Conservation (phyloP, 2,329 filamentous ascomycete species). For the Hypoxylon sp. region DNA sequence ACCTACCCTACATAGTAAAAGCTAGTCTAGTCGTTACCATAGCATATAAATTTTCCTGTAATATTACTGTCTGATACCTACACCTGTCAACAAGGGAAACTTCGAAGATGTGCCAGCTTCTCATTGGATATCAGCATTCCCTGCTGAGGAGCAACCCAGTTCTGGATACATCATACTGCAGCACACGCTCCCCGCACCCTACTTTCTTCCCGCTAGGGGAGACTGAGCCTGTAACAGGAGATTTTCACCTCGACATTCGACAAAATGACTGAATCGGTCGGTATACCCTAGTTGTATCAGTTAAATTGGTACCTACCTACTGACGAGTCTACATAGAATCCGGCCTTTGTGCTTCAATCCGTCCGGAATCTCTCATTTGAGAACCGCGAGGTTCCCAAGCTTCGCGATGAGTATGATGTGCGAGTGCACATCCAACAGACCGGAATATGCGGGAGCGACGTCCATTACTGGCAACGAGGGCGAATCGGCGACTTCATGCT, state of each 20-base stretch:
- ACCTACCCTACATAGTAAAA: constrained; percentile 28
- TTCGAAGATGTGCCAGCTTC: neutral
- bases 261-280: constrained; percentile 1
- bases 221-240: neutral
- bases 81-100: neutral
- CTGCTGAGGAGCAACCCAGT: neutral
- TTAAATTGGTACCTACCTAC: constrained; percentile 8
- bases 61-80: constrained; percentile 14
- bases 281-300: neutral
- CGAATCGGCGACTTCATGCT: constrained; percentile 61
- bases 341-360: constrained; percentile 61
- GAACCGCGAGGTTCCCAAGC: constrained; percentile 56
- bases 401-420: constrained; percentile 58
- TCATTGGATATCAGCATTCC: neutral
- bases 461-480: constrained; percentile 62
- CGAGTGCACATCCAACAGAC: constrained; percentile 60
- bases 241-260: neutral
- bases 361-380: constrained; percentile 61
- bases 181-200: constrained; percentile 1
- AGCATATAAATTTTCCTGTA: constrained; percentile 30
- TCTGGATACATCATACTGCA: constrained; percentile 14
- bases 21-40: constrained; percentile 34
- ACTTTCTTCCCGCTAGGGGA: neutral
- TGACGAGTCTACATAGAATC: constrained; percentile 54
- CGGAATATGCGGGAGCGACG: constrained; percentile 62